phyloP scores from a whole-genome alignment of 1,139 yeast species.

The Scheffersomyces cryptocercus region DNA sequence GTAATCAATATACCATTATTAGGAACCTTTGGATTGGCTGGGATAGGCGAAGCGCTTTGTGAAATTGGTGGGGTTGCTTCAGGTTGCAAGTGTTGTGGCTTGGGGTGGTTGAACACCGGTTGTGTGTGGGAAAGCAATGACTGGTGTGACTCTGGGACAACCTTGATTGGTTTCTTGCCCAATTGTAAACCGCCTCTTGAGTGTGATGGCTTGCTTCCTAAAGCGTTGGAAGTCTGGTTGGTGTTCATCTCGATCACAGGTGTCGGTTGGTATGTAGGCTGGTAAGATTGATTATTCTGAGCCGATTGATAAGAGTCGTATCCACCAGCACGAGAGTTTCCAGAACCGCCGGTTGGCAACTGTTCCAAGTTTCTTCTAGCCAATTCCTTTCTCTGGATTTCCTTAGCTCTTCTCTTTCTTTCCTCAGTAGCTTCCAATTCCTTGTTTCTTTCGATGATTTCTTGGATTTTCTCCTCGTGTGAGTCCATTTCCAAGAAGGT shows the following conservation, averaged over 20 bases:
- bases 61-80: constrained; percentile 16
- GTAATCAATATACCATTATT: constrained; percentile 82
- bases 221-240: constrained; percentile 8
- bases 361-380: constrained; percentile 56
- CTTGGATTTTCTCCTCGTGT: constrained; percentile 97
- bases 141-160: constrained; percentile 38
- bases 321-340: constrained; percentile 7
- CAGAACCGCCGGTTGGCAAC: constrained; percentile 7
- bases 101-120: constrained; percentile 22
- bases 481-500: constrained; percentile 97
- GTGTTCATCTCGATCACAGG: constrained; percentile 24
- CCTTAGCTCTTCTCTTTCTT: constrained; percentile 93
- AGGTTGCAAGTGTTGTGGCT: constrained; percentile 16
- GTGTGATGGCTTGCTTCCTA: constrained; percentile 28
- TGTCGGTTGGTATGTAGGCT: constrained; percentile 38
- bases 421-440: constrained; percentile 97
- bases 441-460: constrained; percentile 94
- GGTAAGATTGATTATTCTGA: constrained; percentile 24
- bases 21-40: constrained; percentile 33
- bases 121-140: constrained; percentile 41
- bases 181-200: constrained; percentile 76
- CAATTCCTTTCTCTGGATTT: constrained; percentile 85
- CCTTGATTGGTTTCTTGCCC: constrained; percentile 58
- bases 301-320: constrained; percentile 26
- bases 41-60: constrained; percentile 24